A percentile compares a stretch with the other conserved stretches of the same genome.
These are phyloP conservation scores for Deinandra increscens DNA, from an alignment of 129 eudicot species.

Conservation along the genomic window DNA sequence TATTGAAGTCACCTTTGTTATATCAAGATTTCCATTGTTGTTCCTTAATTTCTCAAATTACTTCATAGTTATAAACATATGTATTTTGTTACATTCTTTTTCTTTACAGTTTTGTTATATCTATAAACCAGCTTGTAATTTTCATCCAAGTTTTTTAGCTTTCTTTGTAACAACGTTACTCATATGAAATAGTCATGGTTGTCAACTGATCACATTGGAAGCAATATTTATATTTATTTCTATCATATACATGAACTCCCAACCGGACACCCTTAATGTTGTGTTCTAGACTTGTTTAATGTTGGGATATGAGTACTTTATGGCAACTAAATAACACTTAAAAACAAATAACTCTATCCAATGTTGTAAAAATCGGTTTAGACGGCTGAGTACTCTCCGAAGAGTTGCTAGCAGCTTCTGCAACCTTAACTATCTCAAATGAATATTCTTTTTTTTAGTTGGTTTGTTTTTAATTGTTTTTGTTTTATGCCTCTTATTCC, in stretches of 20 bases:
- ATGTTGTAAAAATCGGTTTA: no score
- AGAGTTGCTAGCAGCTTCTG: no score
- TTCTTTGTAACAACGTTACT: no score
- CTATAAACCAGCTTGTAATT: constrained; percentile 18
- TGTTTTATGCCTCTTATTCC: neutral
- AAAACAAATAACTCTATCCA: neutral
- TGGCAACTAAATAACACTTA: neutral
- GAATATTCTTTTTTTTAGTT: neutral
- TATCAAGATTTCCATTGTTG: constrained; percentile 15
- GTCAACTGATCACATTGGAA: no score
- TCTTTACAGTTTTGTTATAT: constrained; percentile 33
- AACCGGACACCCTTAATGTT: neutral
- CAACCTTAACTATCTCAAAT: no score
- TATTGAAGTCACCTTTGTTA: constrained; percentile 26
- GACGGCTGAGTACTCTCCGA: no score
- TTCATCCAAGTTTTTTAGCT: neutral
- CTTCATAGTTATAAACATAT: constrained; percentile 25
- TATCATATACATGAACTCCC: neutral
- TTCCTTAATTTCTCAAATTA: constrained; percentile 7
- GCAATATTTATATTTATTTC: no score
- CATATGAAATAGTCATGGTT: no score
- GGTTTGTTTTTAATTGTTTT: neutral
- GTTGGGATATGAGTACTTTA: no score
- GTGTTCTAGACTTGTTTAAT: no score
- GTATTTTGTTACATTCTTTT: constrained; percentile 24